Evolutionary conservation across 2,329 filamentous ascomycete genomes (phyloP), one percentile per base, ranked within the genome.

Genomic region (Fusarium pilosicola): DNA sequence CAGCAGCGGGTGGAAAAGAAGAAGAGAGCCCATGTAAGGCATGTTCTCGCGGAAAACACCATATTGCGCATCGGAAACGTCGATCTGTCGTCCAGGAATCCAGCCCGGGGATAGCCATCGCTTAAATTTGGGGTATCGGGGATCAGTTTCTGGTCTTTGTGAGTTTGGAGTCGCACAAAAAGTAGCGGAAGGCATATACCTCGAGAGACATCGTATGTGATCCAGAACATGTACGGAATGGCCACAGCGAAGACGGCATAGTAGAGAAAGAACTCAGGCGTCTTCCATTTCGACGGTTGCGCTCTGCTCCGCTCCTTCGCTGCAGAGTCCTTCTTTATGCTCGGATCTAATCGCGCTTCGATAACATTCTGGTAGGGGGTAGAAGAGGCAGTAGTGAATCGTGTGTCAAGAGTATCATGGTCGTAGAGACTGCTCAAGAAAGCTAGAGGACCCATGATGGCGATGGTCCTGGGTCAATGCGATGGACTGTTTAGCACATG

Each of bases 1-100:
- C 66, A 96, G 83, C 7, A 97, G 80, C 3, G 95, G 96, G 81
- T 99, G 96, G 48, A 95, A 82, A 32, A 93, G 75, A 20, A 98
- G 84, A 11, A 98, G 88, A 15, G 91, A 75, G 14, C 89, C 86
- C 82, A 98, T 91, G 80, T 93, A 94, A 5, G 94, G 95, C 42
- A 98, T 87, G 79, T 98, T 98, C 70, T 88, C 86, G 74, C 97
- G 92, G 80, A 99, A 98, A 42, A 90, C 91, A 66, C 88, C 86
- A 83, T 98, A 99, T 82, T 99, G 96, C 38, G 88, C 83, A 83
- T 99, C 96, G 44, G 95, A 96, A 72, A 95, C 91, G 84, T 99
- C 96, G 71, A 98, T 94, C 87, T 94, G 94, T 67, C 96, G 93
- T 32, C 96, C 96, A 13, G 93, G 93, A 65, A 99, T 93, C 96